Evolutionary conservation across 2,329 filamentous ascomycete species (phyloP).

Genomic region (Cytospora paraplurivora): DNA sequence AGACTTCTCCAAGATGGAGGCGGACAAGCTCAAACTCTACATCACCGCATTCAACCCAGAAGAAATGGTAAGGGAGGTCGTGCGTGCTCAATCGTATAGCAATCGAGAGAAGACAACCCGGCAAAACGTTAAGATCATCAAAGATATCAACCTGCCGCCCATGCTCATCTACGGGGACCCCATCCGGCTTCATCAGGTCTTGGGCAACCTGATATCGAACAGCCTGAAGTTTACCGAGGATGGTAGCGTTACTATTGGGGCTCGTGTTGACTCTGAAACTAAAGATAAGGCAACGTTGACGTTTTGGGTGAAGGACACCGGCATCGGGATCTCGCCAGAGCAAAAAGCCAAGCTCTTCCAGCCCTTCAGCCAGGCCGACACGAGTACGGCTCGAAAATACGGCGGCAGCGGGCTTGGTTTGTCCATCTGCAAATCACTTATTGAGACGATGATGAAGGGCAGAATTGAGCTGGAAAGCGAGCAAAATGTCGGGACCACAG

Average conservation of each 20-base stretch:
- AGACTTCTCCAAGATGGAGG: slow-evolving; percentile 93
- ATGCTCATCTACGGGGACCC: slow-evolving; percentile 71
- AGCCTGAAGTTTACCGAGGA: slow-evolving; percentile 91
- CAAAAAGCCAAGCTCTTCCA: slow-evolving; percentile 85
- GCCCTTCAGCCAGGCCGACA: slow-evolving; percentile 91
- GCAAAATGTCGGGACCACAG: slow-evolving; percentile 69
- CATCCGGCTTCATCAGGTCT: slow-evolving; percentile 66
- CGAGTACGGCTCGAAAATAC: slow-evolving; percentile 86
- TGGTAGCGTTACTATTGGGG: slow-evolving; percentile 82
- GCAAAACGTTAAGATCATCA: slow-evolving; percentile 64
- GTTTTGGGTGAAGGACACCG: slow-evolving; percentile 86
- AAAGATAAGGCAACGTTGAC: slow-evolving; percentile 72
- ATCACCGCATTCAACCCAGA: slow-evolving; percentile 68
- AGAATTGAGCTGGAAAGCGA: slow-evolving; percentile 79
- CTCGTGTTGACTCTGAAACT: slow-evolving; percentile 71
- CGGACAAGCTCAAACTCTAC: slow-evolving; percentile 82
- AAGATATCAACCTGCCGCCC: slow-evolving; percentile 73
- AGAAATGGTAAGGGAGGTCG: slow-evolving; percentile 68
- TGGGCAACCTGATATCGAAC: slow-evolving; percentile 87
- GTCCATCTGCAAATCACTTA: slow-evolving; percentile 92
- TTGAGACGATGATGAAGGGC: slow-evolving; percentile 89
- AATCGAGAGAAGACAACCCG: slow-evolving; percentile 64
- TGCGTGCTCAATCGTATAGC: slow-evolving; percentile 67
- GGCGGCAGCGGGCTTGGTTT: slow-evolving; percentile 88
- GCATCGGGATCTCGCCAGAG: slow-evolving; percentile 84